These are phyloP conservation scores for Buddleja alternifolia DNA, from an alignment of 257 asterid species.

Conservation along the genomic window DNA sequence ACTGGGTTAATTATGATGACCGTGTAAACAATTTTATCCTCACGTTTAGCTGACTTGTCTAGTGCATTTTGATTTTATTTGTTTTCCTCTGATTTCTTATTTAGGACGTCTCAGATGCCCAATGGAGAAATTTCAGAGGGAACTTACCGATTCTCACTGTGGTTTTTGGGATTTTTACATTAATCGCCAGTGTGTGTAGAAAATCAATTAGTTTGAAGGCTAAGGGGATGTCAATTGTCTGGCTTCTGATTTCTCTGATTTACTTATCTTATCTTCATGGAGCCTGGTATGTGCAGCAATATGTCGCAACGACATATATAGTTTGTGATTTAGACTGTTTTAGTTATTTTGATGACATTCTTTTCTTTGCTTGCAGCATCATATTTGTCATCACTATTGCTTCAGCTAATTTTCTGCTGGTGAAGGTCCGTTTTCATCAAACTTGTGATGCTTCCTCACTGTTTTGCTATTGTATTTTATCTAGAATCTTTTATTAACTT, in stretches of 20 bases:
- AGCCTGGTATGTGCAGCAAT: constrained; percentile 62
- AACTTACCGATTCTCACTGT: constrained; percentile 69
- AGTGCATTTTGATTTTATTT: constrained; percentile 21
- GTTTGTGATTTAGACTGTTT: constrained; percentile 27
- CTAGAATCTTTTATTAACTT: neutral
- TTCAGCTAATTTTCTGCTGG: constrained; percentile 77
- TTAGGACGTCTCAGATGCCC: constrained; percentile 90
- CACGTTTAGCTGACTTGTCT: neutral
- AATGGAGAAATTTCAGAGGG: constrained; percentile 93
- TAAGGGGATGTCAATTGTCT: constrained; percentile 80
- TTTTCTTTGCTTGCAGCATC: constrained; percentile 56
- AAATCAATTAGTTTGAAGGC: constrained; percentile 57
- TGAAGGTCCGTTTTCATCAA: constrained; percentile 66
- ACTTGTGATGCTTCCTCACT: constrained; percentile 21
- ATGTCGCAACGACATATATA: constrained; percentile 13
- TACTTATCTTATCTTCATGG: constrained; percentile 85
- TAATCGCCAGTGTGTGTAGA: constrained; percentile 61
- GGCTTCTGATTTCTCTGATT: constrained; percentile 69
- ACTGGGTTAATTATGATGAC: neutral
- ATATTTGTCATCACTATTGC: constrained; percentile 68
- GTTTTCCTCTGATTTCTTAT: neutral
- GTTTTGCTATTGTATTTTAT: constrained; percentile 15
- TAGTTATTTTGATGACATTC: constrained; percentile 27
- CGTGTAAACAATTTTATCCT: neutral
- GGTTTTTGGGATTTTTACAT: constrained; percentile 73